Conservation (phyloP, 1,139 yeast genomes). For the Candida sp. region DNA sequence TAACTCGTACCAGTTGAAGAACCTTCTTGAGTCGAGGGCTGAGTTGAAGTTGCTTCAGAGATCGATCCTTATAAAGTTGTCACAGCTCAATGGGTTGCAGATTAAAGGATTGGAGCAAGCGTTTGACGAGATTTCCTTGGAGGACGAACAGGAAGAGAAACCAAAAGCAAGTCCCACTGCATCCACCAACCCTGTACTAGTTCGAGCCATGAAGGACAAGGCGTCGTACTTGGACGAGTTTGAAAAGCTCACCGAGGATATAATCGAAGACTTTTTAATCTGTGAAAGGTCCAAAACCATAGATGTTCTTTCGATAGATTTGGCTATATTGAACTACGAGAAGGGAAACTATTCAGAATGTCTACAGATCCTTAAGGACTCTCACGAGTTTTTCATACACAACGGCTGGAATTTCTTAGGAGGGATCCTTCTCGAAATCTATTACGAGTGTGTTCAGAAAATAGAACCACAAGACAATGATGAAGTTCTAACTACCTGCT, state of each 20-base stretch:
- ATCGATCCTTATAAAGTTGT: constrained; percentile 43
- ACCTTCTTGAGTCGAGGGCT: constrained; percentile 47
- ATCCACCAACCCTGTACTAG: constrained; percentile 5
- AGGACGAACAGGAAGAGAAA: neutral
- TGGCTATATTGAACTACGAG: constrained; percentile 73
- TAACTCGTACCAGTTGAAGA: constrained; percentile 22
- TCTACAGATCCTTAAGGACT: constrained; percentile 61
- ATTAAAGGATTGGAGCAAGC: constrained; percentile 31
- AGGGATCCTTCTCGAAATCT: constrained; percentile 62
- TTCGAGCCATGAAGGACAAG: constrained; percentile 12
- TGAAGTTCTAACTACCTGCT: constrained; percentile 32
- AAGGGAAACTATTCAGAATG: constrained; percentile 63
- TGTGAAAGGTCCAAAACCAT: constrained; percentile 65
- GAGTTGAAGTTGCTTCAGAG: constrained; percentile 51
- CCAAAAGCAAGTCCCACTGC: neutral
- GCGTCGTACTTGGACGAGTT: constrained; percentile 24
- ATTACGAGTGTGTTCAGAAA: constrained; percentile 69
- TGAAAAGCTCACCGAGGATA: constrained; percentile 43
- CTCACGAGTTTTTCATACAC: constrained; percentile 67
- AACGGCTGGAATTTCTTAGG: constrained; percentile 84
- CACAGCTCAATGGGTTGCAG: constrained; percentile 29
- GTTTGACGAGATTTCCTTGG: constrained; percentile 27
- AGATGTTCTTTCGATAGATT: constrained; percentile 79
- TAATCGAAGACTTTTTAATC: constrained; percentile 49
- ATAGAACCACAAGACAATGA: constrained; percentile 25